Base-by-base conservation (phyloP, 176 grass and related monocot species). In the Zoysia japonica region DNA sequence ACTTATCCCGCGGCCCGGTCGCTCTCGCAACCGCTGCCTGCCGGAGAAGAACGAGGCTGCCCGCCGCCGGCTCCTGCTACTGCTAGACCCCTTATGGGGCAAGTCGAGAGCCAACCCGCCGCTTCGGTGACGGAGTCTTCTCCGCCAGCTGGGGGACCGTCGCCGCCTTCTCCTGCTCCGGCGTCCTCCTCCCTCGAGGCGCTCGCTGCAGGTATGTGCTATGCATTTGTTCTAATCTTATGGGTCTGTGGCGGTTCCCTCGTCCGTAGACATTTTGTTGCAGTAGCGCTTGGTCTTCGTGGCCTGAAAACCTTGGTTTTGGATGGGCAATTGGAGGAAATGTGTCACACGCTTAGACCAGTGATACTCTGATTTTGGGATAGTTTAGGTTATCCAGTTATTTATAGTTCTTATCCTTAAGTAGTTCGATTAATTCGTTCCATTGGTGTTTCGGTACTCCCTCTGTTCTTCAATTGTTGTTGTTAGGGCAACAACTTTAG, bases 161-260 rank as follows among this genome's bases (percentile, higher is more conserved):
- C 77, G 52, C 20, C 81, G 72, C 50, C 63, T 59, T 77, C 87
- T 60, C 36, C 82, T 65, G 17, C 82, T 4, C 59, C 73, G 5
- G 72, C 60, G 10, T 15, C 84, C 2, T 80, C 86, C 48, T 85
- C 88, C 17, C 68, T 90, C 37, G 88, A 90, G 83, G 85, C 40
- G 69, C 70, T 90, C 11, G 66, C 84, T 41, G 88, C 85, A 88
- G 88, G 91, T 93, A 74, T 16, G 11, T 55, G n/a, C 36, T 13
- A n/a, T 44, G 38, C 48, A 9, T 54, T 15, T 54, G 76, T 45
- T 50, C 49, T 37, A 65, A 81, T 71, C 67, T 57, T 47, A 59
- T 61, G 39, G 5, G 10, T 15, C 5, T 2, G 52, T 81, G 49
- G 40, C 0, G 40, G 14, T 73, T 51, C 1, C 53, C 44, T 68